Conservation (phyloP, 192 early-diverging fungal species). For the Coemansia asiatica region DNA sequence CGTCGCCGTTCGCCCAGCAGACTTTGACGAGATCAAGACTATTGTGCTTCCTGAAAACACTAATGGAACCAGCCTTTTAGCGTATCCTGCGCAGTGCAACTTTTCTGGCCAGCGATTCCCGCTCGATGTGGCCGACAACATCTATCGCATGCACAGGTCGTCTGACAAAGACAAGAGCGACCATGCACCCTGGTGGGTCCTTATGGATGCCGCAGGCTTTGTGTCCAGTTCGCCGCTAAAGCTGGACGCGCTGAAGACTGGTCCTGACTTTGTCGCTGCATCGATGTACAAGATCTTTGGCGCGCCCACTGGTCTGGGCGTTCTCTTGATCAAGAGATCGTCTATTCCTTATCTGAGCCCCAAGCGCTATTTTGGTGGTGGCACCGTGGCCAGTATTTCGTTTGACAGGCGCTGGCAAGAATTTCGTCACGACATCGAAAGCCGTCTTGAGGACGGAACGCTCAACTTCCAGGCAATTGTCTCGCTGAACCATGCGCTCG, state of each 20-base stretch:
- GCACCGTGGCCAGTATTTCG: constrained; percentile 65
- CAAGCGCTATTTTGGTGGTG: constrained; percentile 79
- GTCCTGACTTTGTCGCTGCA: constrained; percentile 69
- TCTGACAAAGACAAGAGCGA: not conserved
- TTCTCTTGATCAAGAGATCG: constrained; percentile 63
- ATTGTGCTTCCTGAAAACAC: constrained; percentile 18
- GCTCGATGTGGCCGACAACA: constrained; percentile 56
- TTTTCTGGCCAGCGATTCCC: constrained; percentile 75
- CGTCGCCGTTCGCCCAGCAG: constrained; percentile 14
- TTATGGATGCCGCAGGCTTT: constrained; percentile 77
- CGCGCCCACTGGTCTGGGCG: constrained; percentile 80
- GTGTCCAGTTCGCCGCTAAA: constrained; percentile 63
- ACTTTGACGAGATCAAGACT: constrained; percentile 28
- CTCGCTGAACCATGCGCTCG: constrained; percentile 69
- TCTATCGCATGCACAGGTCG: constrained; percentile 39
- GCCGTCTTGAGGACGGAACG: constrained; percentile 75
- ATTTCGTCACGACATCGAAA: constrained; percentile 53
- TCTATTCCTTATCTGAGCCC: constrained; percentile 47
- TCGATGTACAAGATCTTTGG: constrained; percentile 93
- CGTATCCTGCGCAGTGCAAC: constrained; percentile 86
- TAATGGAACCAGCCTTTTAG: constrained; percentile 57
- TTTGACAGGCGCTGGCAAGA: constrained; percentile 60
- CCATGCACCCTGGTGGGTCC: constrained; percentile 55
- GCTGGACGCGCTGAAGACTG: constrained; percentile 48
- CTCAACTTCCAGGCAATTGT: constrained; percentile 73